Percentiles rank a stretch among this genome's conserved stretches.
These are phyloP conservation scores for Lindgomyces ingoldianus DNA, from an alignment of 495 filamentous ascomycete species.

Conservation along the genomic window DNA sequence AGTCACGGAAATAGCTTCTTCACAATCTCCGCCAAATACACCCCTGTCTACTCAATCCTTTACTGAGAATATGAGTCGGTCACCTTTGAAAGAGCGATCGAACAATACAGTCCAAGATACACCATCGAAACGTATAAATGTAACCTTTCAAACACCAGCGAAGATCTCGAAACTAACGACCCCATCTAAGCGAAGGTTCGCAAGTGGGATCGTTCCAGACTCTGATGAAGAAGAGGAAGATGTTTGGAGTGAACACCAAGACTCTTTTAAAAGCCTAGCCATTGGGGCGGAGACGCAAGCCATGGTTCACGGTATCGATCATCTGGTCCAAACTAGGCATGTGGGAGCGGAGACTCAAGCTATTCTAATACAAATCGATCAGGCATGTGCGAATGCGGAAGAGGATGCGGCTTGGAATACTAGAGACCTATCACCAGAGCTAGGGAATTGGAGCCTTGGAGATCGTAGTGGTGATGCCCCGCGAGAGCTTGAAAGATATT, in stretches of 20 bases:
- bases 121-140: constrained; percentile 22
- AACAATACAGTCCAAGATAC: constrained; percentile 11
- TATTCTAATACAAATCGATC: constrained; percentile 24
- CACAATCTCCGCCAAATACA: constrained; percentile 46
- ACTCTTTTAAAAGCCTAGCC: background rate
- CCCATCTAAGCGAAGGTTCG: constrained; percentile 9
- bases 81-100: constrained; percentile 41
- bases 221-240: constrained; percentile 29
- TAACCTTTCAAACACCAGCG: constrained; percentile 11
- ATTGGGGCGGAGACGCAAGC: constrained; percentile 23
- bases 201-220: constrained; percentile 14
- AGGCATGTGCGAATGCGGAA: constrained; percentile 21
- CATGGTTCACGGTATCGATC: constrained; percentile 12
- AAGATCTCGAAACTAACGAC: background rate
- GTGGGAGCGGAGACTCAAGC: constrained; percentile 27
- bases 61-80: constrained; percentile 7
- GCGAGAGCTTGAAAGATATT: constrained; percentile 5
- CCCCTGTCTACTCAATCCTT: constrained; percentile 39
- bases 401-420: background rate
- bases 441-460: background rate
- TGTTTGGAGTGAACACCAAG: background rate
- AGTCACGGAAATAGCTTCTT: constrained; percentile 44
- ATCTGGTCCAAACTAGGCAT: background rate
- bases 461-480: background rate
- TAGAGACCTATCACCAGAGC: constrained; percentile 19